Evolutionary conservation across 2,329 filamentous ascomycete species (phyloP).

Genomic region (Epicoccum nigrum): DNA sequence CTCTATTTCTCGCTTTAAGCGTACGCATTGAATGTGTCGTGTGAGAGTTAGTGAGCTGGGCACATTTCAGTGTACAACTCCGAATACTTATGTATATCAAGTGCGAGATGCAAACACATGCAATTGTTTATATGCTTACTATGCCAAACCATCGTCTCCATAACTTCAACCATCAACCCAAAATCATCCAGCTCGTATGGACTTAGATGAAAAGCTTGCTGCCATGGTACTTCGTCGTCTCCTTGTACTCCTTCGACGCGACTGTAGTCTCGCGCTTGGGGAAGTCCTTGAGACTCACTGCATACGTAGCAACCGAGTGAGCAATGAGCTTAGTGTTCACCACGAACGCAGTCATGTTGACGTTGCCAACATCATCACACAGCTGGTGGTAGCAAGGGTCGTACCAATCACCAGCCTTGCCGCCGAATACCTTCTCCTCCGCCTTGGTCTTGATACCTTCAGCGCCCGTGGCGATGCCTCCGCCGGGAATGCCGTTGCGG

Average conservation of each 20-base stretch:
- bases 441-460: constrained; percentile 50
- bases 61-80: too few relatives aligned
- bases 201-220: constrained; percentile 40
- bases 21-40: too few relatives aligned
- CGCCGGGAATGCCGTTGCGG: constrained; percentile 48
- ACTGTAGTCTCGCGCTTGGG: constrained; percentile 35
- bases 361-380: constrained; percentile 48
- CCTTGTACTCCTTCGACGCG: constrained; percentile 27
- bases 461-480: constrained; percentile 50
- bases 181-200: neutral
- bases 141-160: too few relatives aligned
- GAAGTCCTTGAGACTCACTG: constrained; percentile 43
- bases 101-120: too few relatives aligned
- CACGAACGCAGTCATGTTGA: constrained; percentile 48
- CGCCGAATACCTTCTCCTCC: constrained; percentile 47
- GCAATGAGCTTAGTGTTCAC: constrained; percentile 50
- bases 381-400: constrained; percentile 50
- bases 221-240: constrained; percentile 42
- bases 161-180: too few relatives aligned
- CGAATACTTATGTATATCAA: too few relatives aligned
- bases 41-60: too few relatives aligned
- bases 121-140: too few relatives aligned
- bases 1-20: too few relatives aligned
- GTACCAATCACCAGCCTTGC: constrained; percentile 47
- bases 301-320: constrained; percentile 47